Base-by-base conservation (phyloP, 148 eudicot genomes). In the Heliamphora exappendiculata region DNA sequence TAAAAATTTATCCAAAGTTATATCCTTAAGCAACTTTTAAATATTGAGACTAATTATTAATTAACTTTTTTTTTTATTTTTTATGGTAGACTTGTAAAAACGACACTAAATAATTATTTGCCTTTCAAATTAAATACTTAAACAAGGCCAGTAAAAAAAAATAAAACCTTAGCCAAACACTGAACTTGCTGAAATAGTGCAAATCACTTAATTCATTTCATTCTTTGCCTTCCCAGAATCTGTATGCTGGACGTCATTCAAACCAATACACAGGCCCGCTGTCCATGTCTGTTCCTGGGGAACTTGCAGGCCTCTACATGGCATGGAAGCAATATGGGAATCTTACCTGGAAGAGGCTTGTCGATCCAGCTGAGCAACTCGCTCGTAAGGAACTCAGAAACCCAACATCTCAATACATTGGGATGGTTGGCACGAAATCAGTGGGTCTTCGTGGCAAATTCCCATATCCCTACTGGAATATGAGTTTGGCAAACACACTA, bases 221-320 rank as follows among this genome's bases (percentile, higher is more conserved):
- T n/a, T n/a, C n/a, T 22, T 26, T 36, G 37, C 41, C 17, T 29
- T 37, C 2, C 14, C 20, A 79, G 82, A 33, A 79, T 41, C 74
- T 79, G 78, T 83, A 79, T 62, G 62, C 17, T 3, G 79, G 79
- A 57, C 71, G 76, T 53, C 44, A 19, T 19, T 68, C 42, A 0
- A 11, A 28, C 14, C 79, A 82, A 72, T 70, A 59, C 16, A 42
- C 14, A 0, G 82, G 85, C 16, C 42, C 75, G 20, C 76, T 82
- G 0, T 79, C 85, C 8, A 22, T 79, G 31, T 82, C 79, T 2
- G 82, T 79, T 37, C 85, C 85, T 0, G 82, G 85, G 4, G 85
- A 82, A 49, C 63, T 80, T 12, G 80, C 78, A 17, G 83, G 86
- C 53, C 83, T 83, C 11, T 39, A 76, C 24, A 7, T 49, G 13